Evolutionary conservation across 2,329 filamentous ascomycete genomes (phyloP).

Genomic region (Trichoderma sp.): DNA sequence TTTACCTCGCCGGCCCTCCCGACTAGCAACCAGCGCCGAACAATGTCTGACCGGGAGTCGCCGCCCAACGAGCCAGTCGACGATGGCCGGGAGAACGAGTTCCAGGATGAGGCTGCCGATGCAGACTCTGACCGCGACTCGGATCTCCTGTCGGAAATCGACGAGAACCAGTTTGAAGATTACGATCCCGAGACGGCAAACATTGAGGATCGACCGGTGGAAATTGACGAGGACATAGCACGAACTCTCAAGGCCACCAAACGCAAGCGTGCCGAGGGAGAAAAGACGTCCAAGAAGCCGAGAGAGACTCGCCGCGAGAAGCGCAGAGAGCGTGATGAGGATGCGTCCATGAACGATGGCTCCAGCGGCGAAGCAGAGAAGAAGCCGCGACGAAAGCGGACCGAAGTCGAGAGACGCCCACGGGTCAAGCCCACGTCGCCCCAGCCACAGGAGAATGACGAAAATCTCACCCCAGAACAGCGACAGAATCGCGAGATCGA

Average conservation of each 20-base stretch:
- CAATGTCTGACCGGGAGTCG: conserved; percentile 49
- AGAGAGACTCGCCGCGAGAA: conserved; percentile 70
- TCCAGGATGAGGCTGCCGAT: conserved; percentile 40
- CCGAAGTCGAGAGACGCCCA: conserved; percentile 47
- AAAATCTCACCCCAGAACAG: conserved; percentile 78
- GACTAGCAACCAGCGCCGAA: conserved; percentile 13
- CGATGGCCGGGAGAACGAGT: conserved; percentile 42
- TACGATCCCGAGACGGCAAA: conserved; percentile 64
- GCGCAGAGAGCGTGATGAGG: conserved; percentile 48
- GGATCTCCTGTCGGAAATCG: conserved; percentile 63
- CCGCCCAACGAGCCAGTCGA: conserved; percentile 39
- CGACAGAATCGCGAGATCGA: conserved; percentile 80
- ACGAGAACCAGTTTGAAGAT: conserved; percentile 67
- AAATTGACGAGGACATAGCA: conserved; percentile 64
- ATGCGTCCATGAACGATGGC: conserved; percentile 47
- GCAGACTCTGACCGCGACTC: conserved; percentile 54
- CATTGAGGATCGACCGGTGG: conserved; percentile 61
- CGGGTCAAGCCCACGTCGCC: conserved; percentile 44
- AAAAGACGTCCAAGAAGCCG: conserved; percentile 63
- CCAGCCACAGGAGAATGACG: conserved; percentile 70
- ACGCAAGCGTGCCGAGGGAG: conserved; percentile 62
- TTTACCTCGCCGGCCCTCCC: background rate
- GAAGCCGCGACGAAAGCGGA: conserved; percentile 47
- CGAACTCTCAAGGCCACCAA: conserved; percentile 63
- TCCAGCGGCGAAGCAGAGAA: conserved; percentile 43